Evolutionary conservation across 352 stramenopile genomes (phyloP).

Genomic region (Phytophthora multivora): DNA sequence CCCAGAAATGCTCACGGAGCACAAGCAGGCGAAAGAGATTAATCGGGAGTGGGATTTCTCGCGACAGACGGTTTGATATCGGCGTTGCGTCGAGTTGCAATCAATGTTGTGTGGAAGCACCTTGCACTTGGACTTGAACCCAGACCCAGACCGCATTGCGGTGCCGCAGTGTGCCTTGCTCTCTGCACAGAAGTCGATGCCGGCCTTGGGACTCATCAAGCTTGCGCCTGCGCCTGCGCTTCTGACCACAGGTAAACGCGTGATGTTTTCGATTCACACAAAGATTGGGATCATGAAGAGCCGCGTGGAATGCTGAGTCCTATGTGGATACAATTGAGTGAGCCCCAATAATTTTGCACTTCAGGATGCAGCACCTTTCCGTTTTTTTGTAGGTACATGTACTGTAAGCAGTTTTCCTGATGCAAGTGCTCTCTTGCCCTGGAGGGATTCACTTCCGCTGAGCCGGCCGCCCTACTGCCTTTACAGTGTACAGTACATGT

Average conservation of each 20-base stretch:
- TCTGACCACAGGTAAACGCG: slow-evolving; percentile 2
- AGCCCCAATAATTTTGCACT: too few species aligned
- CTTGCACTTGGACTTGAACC: slow-evolving; percentile 21
- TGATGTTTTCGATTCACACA: slow-evolving; percentile 3
- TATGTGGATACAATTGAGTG: too few species aligned
- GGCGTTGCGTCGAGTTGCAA: slow-evolving; percentile 5
- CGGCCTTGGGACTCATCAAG: slow-evolving; percentile 8
- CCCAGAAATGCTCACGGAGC: not conserved
- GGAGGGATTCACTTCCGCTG: not conserved
- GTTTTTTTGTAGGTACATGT: too few species aligned
- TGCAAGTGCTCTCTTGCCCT: too few species aligned
- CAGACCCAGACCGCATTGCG: slow-evolving; percentile 1
- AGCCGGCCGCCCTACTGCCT: not conserved
- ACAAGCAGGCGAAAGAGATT: slow-evolving; percentile 19
- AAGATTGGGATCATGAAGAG: slow-evolving; percentile 10
- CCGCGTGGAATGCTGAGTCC: not conserved
- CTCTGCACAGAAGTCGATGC: not conserved
- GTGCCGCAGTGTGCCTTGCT: slow-evolving; percentile 3
- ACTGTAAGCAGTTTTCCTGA: not conserved
- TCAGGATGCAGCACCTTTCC: too few species aligned
- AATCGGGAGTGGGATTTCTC: slow-evolving; percentile 9
- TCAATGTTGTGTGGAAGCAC: slow-evolving; percentile 13
- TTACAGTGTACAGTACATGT: too few species aligned
- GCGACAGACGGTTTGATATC: slow-evolving; percentile 12
- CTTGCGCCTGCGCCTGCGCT: too few species aligned